These are phyloP conservation scores for Lentinula sp. DNA, from an alignment of 768 basidiomycete genomes.

Conservation along the genomic window DNA sequence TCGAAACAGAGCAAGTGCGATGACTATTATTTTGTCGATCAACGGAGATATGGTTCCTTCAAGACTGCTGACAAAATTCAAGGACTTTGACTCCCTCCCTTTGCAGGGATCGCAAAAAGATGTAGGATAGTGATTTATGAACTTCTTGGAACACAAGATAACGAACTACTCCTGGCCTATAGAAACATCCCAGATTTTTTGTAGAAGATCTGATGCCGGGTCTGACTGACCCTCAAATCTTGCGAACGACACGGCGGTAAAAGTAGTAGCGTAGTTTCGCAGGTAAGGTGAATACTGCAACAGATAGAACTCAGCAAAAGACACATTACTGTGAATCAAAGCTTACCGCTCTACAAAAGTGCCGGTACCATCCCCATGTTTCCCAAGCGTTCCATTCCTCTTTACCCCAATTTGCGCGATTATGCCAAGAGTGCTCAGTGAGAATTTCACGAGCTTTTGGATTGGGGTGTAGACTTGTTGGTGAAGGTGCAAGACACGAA, in stretches of 20 bases:
- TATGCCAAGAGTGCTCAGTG: conserved; percentile 62
- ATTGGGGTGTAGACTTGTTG: conserved; percentile 39
- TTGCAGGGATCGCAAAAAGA: background rate
- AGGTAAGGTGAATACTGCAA: conserved; percentile 74
- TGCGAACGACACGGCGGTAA: conserved; percentile 63
- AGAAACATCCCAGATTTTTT: conserved; percentile 65
- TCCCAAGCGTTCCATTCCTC: conserved; percentile 83
- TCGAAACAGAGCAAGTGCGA: too few relatives aligned
- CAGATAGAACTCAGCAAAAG: background rate
- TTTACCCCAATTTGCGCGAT: conserved; percentile 60
- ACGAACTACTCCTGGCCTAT: conserved; percentile 45
- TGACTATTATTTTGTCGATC: too few relatives aligned
- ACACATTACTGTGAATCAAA: background rate
- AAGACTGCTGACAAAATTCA: background rate
- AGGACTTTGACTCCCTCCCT: too few relatives aligned
- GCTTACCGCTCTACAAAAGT: conserved; percentile 78
- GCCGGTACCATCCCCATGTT: conserved; percentile 88
- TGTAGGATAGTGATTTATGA: background rate
- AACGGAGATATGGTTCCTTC: too few relatives aligned
- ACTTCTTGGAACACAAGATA: background rate
- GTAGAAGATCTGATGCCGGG: conserved; percentile 51
- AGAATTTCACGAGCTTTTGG: conserved; percentile 51
- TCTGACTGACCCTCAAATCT: conserved; percentile 54
- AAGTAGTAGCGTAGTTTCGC: conserved; percentile 65
- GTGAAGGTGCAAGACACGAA: conserved; percentile 44